Conservation (phyloP, 2,329 filamentous ascomycete genomes). For the Monilinia laxa region DNA sequence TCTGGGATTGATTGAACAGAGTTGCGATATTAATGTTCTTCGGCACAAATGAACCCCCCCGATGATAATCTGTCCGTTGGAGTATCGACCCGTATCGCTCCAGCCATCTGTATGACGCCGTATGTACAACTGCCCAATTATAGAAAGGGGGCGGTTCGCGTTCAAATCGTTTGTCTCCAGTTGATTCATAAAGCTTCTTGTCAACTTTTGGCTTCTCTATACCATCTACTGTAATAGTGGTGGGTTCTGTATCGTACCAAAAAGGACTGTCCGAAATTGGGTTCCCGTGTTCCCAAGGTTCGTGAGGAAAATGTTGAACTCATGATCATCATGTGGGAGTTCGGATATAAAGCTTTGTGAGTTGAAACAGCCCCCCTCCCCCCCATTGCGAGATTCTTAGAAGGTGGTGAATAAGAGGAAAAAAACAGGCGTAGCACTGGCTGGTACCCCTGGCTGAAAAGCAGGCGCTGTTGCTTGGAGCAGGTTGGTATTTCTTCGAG, state of each 20-base stretch:
- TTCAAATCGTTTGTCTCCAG: background rate
- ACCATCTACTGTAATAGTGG: background rate
- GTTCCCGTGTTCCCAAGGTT: background rate
- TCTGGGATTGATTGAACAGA: background rate
- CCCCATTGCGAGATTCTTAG: background rate
- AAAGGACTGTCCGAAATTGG: background rate
- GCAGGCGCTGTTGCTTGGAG: background rate
- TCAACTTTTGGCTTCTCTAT: background rate
- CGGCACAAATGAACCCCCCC: constrained; percentile 2
- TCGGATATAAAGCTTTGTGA: background rate
- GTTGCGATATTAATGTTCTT: background rate
- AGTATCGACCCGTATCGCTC: background rate
- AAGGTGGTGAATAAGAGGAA: background rate
- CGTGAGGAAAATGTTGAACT: background rate
- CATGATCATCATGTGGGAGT: background rate
- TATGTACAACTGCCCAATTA: background rate
- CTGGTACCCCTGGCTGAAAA: background rate
- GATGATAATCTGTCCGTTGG: background rate
- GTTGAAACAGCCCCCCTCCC: background rate
- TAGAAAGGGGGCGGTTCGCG: constrained; percentile 1
- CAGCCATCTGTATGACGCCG: background rate
- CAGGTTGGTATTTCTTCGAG: no score
- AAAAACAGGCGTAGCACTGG: background rate
- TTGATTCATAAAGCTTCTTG: background rate
- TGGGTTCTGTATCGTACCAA: background rate